A percentile compares a stretch with the other conserved stretches of the same genome.
Conservation (phyloP, 1,139 yeast species). For the Wickerhamiella infanticola region DNA sequence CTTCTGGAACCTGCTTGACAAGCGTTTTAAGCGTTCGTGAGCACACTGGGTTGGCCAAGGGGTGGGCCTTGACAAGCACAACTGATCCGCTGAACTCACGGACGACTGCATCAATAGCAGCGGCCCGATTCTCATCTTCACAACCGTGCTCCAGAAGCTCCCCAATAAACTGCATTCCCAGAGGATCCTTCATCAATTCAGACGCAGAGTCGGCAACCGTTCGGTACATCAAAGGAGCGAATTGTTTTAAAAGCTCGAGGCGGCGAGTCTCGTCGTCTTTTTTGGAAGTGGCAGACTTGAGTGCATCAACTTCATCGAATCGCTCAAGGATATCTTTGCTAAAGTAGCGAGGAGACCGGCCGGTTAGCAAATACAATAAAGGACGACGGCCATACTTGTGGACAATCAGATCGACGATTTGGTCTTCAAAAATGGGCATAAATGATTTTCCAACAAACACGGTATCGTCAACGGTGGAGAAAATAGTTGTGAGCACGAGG, state of each 20-base stretch:
- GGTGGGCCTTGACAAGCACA: conserved; percentile 36
- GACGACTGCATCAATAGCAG: conserved; percentile 40
- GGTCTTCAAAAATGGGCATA: conserved; percentile 39
- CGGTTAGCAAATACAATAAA: conserved; percentile 62
- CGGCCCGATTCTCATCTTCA: conserved; percentile 29
- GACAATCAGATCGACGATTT: conserved; percentile 41
- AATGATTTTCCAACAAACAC: conserved; percentile 66
- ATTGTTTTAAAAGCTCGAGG: conserved; percentile 46
- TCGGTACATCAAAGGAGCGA: conserved; percentile 51
- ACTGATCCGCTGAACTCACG: conserved; percentile 24
- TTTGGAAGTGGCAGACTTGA: conserved; percentile 54
- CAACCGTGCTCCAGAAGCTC: conserved; percentile 40
- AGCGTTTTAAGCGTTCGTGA: conserved; percentile 64
- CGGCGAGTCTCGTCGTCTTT: conserved; percentile 72
- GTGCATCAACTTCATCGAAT: conserved; percentile 41
- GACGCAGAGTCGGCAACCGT: conserved; percentile 35
- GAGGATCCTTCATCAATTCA: conserved; percentile 44
- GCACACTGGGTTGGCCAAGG: conserved; percentile 50
- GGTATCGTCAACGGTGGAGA: conserved; percentile 88
- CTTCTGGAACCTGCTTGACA: conserved; percentile 49
- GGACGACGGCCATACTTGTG: conserved; percentile 85
- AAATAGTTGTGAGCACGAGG: conserved; percentile 58
- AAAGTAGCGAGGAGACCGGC: conserved; percentile 71
- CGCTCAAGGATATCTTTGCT: conserved; percentile 52
- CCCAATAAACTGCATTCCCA: conserved; percentile 71